Evolutionary conservation across 73 alveolate genomes (phyloP).

Genomic region (Paramecium sonneborni): DNA sequence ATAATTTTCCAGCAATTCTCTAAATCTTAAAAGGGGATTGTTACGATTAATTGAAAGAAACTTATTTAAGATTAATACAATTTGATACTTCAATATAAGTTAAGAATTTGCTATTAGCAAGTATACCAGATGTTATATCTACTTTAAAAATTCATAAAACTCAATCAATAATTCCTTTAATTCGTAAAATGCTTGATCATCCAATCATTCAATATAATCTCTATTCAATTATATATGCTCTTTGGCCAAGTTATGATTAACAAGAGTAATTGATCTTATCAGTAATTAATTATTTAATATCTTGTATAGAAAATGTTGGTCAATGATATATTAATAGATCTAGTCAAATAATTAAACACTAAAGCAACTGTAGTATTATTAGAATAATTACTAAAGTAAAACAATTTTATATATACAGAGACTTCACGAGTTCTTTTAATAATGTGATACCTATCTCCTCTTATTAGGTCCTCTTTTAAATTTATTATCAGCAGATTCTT

Average conservation of each 20-base stretch:
- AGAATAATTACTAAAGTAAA: neutral
- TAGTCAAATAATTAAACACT: neutral
- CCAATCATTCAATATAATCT: neutral
- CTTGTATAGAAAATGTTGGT: neutral
- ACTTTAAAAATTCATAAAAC: neutral
- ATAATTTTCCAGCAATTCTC: slow-evolving; percentile 32
- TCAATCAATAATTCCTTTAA: neutral
- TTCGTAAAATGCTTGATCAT: neutral
- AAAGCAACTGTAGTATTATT: neutral
- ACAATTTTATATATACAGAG: neutral
- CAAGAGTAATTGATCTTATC: neutral
- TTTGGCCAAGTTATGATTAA: slow-evolving; percentile 1
- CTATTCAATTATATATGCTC: neutral
- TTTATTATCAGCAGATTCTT: neutral
- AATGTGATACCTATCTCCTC: neutral
- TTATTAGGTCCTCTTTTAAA: neutral
- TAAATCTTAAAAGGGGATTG: neutral
- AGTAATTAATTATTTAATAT: neutral
- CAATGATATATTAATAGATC: neutral
- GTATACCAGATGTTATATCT: slow-evolving; percentile 5
- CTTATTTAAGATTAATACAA: neutral
- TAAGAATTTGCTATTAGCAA: neutral
- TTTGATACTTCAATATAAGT: neutral
- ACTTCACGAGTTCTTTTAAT: neutral
- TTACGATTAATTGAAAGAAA: neutral